A percentile compares a stretch with the other conserved stretches of the same genome.
These are phyloP conservation scores for Letharia lupina DNA, from an alignment of 495 filamentous ascomycete genomes.

Conservation along the genomic window DNA sequence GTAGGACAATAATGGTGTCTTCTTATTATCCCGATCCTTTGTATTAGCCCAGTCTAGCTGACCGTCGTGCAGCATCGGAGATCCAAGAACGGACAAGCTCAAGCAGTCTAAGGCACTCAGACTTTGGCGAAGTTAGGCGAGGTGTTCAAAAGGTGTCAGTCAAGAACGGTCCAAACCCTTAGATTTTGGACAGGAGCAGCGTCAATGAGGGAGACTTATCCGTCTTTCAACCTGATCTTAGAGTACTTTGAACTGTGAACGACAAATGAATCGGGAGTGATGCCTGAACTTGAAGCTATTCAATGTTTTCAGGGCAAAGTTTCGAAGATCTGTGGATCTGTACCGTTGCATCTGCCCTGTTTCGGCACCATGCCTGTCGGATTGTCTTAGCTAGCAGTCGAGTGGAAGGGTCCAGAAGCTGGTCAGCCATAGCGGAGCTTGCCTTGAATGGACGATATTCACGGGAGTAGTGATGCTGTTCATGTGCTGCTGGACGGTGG, in stretches of 20 bases:
- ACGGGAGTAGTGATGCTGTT: not conserved
- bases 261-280: not conserved
- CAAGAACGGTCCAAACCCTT: not conserved
- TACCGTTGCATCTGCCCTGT: not conserved
- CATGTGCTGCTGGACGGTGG: not conserved
- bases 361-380: not conserved
- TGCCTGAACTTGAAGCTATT: too few relatives aligned
- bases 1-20: not conserved
- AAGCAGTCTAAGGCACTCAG: not conserved
- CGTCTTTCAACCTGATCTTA: not conserved
- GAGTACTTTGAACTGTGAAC: not conserved
- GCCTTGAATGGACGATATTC: not conserved
- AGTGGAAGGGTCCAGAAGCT: not conserved
- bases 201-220: not conserved
- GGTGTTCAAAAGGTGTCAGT: not conserved
- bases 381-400: not conserved
- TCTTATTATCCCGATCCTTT: not conserved
- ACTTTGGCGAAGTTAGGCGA: not conserved
- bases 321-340: not conserved
- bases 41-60: not conserved
- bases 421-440: not conserved
- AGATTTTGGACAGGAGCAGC: not conserved
- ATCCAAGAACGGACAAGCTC: not conserved
- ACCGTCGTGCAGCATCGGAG: not conserved
- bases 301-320: too few relatives aligned